Conservation (phyloP, 129 eudicot genomes). For the Flaveria ramosissima region DNA sequence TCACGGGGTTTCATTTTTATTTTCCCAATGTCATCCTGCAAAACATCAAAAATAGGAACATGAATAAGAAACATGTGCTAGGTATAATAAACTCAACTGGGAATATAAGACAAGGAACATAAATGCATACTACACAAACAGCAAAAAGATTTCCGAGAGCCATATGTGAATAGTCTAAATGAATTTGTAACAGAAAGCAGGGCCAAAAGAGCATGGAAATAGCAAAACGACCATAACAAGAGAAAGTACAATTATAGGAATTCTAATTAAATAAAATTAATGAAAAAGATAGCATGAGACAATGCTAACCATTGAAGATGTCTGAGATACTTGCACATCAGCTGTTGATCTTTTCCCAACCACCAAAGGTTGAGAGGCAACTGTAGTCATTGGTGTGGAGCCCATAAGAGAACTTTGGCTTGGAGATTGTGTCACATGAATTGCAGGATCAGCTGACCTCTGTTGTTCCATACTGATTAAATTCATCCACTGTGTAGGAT, state of each 20-base stretch:
- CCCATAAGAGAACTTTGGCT: constrained; percentile 48
- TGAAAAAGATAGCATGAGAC: not conserved
- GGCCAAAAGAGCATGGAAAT: not conserved
- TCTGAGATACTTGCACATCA: constrained; percentile 55
- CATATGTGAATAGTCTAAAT: not conserved
- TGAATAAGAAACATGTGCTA: not conserved
- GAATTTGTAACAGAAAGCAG: too few species aligned
- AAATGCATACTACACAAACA: not conserved
- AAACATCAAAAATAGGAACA: constrained; percentile 24
- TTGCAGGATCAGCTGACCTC: constrained; percentile 53
- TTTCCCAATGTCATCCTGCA: constrained; percentile 70
- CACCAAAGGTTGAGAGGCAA: constrained; percentile 34
- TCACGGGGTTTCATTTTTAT: constrained; percentile 97
- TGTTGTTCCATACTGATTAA: constrained; percentile 61
- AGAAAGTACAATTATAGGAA: not conserved
- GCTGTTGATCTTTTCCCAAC: constrained; percentile 49
- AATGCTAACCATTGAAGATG: constrained; percentile 47
- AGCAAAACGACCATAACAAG: constrained; percentile 6
- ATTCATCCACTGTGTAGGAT: constrained; percentile 79
- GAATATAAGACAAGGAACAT: constrained; percentile 11
- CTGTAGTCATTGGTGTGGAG: constrained; percentile 44
- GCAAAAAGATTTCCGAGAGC: not conserved
- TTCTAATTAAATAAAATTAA: not conserved
- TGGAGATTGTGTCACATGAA: constrained; percentile 31
- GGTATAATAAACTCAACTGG: not conserved